phyloP scores from a whole-genome alignment of 176 grass and related monocot species.

The Urochloa ruziziensis region DNA sequence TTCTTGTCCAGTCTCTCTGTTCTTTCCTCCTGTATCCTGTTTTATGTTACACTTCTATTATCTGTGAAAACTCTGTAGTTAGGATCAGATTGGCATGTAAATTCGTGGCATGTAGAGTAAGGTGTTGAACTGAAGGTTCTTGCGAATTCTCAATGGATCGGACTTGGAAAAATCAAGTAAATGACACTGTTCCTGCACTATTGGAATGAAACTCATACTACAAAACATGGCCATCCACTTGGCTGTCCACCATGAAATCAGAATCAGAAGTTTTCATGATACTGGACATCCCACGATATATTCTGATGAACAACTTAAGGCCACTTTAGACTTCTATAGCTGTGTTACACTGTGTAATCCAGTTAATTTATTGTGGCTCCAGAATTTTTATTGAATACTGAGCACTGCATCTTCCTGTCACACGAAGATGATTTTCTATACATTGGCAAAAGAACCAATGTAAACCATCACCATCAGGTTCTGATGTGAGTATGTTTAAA shows the following conservation, averaged over 20 bases:
- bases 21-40: neutral
- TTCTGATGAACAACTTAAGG: neutral
- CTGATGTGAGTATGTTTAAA: neutral
- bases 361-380: neutral
- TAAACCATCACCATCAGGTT: neutral
- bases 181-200: neutral
- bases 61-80: neutral
- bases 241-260: neutral
- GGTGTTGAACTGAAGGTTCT: neutral
- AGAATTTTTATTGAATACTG: neutral
- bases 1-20: constrained; percentile 1
- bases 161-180: neutral
- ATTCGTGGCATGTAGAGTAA: neutral
- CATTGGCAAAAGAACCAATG: neutral
- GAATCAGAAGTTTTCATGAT: neutral
- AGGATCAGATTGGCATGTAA: neutral
- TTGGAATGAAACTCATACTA: neutral
- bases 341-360: neutral
- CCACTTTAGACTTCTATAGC: neutral
- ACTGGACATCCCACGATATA: neutral
- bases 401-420: neutral
- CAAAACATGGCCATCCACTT: constrained; percentile 15
- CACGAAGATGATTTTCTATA: neutral
- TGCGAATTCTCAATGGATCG: neutral
- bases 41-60: neutral